Percentiles rank a stretch among this genome's conserved stretches.
Conservation (phyloP, 176 grass and related monocot species). For the Phoenix dactylifera region DNA sequence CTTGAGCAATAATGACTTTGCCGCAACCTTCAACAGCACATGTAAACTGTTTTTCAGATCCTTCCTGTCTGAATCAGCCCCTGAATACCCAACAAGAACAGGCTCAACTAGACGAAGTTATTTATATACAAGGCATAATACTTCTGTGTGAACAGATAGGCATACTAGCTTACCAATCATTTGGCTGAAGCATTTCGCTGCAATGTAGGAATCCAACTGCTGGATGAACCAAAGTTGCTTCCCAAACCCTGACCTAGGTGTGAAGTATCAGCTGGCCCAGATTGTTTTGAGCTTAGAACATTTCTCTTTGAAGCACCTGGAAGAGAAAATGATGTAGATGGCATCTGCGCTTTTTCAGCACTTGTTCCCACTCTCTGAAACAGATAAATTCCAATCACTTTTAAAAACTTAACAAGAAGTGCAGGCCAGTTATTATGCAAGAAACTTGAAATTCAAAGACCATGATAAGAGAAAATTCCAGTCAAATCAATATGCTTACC, state of each 20-base stretch:
- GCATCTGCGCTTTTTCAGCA: slow-evolving; percentile 29
- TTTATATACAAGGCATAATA: too few relatives aligned
- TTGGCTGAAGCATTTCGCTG: slow-evolving; percentile 53
- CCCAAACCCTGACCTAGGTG: slow-evolving; percentile 37
- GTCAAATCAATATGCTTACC: too few relatives aligned
- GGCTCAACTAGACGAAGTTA: slow-evolving; percentile 5
- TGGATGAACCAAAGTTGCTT: slow-evolving; percentile 46
- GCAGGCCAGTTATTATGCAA: too few relatives aligned
- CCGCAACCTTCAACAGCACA: slow-evolving; percentile 16
- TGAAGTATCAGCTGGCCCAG: slow-evolving; percentile 32
- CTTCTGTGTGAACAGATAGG: too few relatives aligned
- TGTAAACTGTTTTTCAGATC: slow-evolving; percentile 1
- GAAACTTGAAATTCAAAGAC: too few relatives aligned
- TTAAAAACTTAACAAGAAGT: too few relatives aligned
- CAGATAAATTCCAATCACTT: too few relatives aligned
- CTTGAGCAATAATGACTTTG: slow-evolving; percentile 14
- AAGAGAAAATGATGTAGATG: slow-evolving; percentile 22
- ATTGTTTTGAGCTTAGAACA: slow-evolving; percentile 34
- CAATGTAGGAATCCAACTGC: slow-evolving; percentile 46
- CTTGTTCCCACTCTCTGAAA: slow-evolving; percentile 34
- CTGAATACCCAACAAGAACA: slow-evolving; percentile 27
- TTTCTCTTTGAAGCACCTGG: slow-evolving; percentile 39
- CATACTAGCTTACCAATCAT: slow-evolving; percentile 9
- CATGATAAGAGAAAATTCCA: too few relatives aligned
- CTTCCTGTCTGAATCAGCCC: slow-evolving; percentile 20